Conservation (phyloP, 2,329 filamentous ascomycete species). For the Epichloe typhina region DNA sequence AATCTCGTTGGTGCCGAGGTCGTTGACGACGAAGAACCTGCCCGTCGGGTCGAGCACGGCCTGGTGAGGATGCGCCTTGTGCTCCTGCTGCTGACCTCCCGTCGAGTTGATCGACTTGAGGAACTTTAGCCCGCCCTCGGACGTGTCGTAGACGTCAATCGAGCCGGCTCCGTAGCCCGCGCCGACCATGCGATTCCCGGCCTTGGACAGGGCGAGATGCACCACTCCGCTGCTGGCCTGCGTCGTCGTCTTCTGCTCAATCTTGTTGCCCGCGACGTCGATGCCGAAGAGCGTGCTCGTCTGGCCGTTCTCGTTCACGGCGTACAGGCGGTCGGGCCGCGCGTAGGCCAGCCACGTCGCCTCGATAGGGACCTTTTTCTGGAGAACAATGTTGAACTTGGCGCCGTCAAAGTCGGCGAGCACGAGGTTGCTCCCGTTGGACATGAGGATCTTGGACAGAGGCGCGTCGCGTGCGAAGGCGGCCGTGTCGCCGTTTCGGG, state of each 20-base stretch:
- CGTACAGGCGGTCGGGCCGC: conserved; percentile 27
- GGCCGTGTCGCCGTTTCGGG: neutral
- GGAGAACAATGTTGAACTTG: conserved; percentile 24
- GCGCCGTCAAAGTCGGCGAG: conserved; percentile 28
- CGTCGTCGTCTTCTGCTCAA: conserved; percentile 13
- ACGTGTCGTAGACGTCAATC: conserved; percentile 33
- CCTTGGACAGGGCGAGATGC: conserved; percentile 31
- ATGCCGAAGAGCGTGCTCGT: conserved; percentile 27
- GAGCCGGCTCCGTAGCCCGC: conserved; percentile 27
- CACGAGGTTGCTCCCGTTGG: conserved; percentile 26
- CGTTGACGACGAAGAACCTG: conserved; percentile 33
- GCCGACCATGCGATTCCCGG: conserved; percentile 31
- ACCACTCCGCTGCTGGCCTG: conserved; percentile 31
- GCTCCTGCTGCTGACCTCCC: conserved; percentile 10
- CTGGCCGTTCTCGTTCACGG: conserved; percentile 32
- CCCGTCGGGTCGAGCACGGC: conserved; percentile 34
- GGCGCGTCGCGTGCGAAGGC: neutral
- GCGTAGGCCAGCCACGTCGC: conserved; percentile 35
- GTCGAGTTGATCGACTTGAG: conserved; percentile 25
- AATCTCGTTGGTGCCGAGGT: conserved; percentile 36
- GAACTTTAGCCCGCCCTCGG: conserved; percentile 21
- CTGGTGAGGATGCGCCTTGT: conserved; percentile 31
- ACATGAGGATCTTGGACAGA: conserved; percentile 21
- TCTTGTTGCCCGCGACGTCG: conserved; percentile 18
- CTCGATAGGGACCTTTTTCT: conserved; percentile 20